Evolutionary conservation across 139 green algal genomes (phyloP).

Genomic region (Eudorina sp.): DNA sequence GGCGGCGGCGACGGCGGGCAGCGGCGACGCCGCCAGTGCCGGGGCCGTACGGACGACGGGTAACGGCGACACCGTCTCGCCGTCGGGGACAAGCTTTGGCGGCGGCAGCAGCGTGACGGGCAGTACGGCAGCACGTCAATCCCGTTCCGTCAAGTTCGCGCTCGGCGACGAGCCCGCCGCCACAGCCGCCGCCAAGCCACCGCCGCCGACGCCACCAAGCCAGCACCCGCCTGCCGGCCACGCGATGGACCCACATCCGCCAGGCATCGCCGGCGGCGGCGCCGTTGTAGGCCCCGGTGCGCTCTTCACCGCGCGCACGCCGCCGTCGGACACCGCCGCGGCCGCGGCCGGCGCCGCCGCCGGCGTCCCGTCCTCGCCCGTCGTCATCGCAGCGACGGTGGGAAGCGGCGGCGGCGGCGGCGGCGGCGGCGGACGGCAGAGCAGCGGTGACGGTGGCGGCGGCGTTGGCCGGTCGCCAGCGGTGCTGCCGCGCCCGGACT

Average conservation of each 20-base stretch:
- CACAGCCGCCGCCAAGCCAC: neutral
- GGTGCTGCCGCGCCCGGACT: neutral
- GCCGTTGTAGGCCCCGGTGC: neutral
- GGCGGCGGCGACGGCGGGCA: neutral
- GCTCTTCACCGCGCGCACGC: neutral
- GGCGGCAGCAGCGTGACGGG: neutral
- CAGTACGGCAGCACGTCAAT: neutral
- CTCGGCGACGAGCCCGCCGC: neutral
- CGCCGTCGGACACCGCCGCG: neutral
- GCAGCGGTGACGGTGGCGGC: neutral
- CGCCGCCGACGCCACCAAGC: neutral
- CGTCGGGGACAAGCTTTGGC: constrained; percentile 8
- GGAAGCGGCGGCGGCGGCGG: neutral
- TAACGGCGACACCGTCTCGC: neutral
- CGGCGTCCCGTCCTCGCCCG: too few relatives aligned
- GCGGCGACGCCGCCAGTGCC: neutral
- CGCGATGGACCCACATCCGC: too few relatives aligned
- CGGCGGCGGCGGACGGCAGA: too few relatives aligned
- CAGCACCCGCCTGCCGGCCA: too few relatives aligned
- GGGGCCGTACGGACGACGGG: neutral
- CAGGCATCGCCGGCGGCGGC: neutral
- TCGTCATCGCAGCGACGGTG: neutral
- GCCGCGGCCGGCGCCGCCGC: neutral
- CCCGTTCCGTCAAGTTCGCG: constrained; percentile 27
- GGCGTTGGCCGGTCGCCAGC: neutral